A percentile compares a stretch with the other conserved stretches of the same genome.
These are phyloP conservation scores for Ilex aquifolium DNA, from an alignment of 257 asterid species.

Conservation along the genomic window DNA sequence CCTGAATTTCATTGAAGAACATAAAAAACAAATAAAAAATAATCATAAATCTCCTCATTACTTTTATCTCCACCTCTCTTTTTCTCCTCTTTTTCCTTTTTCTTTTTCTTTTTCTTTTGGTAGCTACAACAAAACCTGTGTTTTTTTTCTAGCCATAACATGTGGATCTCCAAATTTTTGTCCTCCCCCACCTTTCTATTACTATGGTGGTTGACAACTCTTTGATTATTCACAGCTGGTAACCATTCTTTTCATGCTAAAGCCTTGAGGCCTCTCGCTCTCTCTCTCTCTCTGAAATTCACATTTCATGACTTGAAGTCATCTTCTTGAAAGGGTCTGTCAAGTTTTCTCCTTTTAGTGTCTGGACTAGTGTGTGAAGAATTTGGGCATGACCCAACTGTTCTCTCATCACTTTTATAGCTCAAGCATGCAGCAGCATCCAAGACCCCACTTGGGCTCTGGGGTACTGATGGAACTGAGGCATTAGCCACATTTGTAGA, in stretches of 20 bases:
- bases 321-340: slow-evolving; percentile 11
- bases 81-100: background rate
- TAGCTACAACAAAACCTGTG: background rate
- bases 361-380: slow-evolving; percentile 34
- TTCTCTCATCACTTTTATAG: slow-evolving; percentile 46
- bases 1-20: background rate
- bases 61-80: background rate
- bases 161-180: background rate
- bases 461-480: slow-evolving; percentile 24
- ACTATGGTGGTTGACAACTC: background rate
- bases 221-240: background rate
- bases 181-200: background rate
- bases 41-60: background rate
- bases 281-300: slow-evolving; percentile 9
- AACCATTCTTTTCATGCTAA: background rate
- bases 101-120: background rate
- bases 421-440: slow-evolving; percentile 51
- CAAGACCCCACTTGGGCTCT: slow-evolving; percentile 33
- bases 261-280: background rate
- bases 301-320: background rate
- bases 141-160: no score
- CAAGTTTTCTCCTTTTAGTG: slow-evolving; percentile 53
- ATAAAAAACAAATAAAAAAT: background rate
- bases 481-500: slow-evolving; percentile 14
- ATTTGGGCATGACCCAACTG: slow-evolving; percentile 40